A percentile compares a stretch with the other conserved stretches of the same genome.
phyloP scores from a whole-genome alignment of 306 rosid species.

The Quercus suber region DNA sequence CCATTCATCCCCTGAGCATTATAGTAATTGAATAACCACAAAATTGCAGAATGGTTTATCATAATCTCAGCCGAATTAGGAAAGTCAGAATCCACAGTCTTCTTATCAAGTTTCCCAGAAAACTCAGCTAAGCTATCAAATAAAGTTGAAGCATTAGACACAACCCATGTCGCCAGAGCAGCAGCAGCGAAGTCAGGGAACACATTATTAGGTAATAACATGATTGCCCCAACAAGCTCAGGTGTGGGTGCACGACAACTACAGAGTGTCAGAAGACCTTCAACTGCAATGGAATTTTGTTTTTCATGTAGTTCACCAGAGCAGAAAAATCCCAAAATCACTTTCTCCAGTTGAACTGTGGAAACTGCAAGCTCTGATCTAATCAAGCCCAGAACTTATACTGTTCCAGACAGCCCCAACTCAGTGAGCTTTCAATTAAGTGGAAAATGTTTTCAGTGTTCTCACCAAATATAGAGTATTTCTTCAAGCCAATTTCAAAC shows the following conservation, averaged over 20 bases:
- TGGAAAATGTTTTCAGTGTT: constrained; percentile 17
- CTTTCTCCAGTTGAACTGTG: constrained; percentile 16
- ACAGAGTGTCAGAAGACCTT: constrained; percentile 29
- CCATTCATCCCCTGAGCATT: constrained; percentile 20
- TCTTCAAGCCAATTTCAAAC: constrained; percentile 21
- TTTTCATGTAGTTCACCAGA: constrained; percentile 24
- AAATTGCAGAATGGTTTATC: constrained; percentile 28
- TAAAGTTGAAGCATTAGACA: constrained; percentile 18
- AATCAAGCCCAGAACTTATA: constrained; percentile 31
- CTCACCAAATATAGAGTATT: constrained; percentile 25
- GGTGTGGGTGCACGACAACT: constrained; percentile 24
- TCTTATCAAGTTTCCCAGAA: constrained; percentile 20
- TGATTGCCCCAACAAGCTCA: constrained; percentile 34
- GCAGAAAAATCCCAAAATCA: constrained; percentile 21
- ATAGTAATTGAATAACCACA: constrained; percentile 29
- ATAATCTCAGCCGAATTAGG: constrained; percentile 3
- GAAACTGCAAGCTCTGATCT: constrained; percentile 30
- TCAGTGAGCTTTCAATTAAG: constrained; percentile 34
- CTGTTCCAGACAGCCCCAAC: constrained; percentile 29
- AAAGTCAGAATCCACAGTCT: neutral
- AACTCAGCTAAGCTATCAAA: constrained; percentile 22
- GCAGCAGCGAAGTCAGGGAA: constrained; percentile 23
- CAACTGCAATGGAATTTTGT: constrained; percentile 21
- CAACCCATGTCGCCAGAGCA: constrained; percentile 27
- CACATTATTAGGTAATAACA: constrained; percentile 29